Base-by-base conservation (phyloP, 1,139 yeast genomes). In the Saccharomyces hybrid region DNA sequence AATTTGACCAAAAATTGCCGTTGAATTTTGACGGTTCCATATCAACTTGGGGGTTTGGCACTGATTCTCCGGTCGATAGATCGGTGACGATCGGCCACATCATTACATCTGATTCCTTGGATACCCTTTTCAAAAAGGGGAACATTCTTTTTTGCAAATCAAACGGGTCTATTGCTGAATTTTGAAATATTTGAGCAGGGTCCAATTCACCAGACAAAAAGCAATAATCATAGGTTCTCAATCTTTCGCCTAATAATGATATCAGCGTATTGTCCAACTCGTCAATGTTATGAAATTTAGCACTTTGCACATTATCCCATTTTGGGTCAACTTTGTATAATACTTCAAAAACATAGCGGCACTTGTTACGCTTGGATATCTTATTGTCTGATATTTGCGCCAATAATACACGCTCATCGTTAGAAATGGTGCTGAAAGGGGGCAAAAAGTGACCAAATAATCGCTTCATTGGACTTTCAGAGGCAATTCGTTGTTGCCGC, bases 1-100 rank as follows among this genome's bases (percentile, higher is more conserved):
- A 73, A 28, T 68, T 63, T 55, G 71, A 69, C 62, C 62, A 64
- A 31, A 67, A 63, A 46, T 65, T 58, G 3, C 48, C 50, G 29
- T 61, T 58, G 34, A 53, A 56, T 31, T 55, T 54, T 5, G 29
- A 25, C 4, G 47, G 34, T 7, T 53, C 48, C 28, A 56, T 27
- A 20, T 47, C 41, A 2, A 47, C n/a, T 11, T 29, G 29, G 29
- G 58, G 59, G 8, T 14, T 28, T 23, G 57, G 51, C 13, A 49
- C 16, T 25, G 47, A 50, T 29, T 23, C 28, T 25, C 55, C 56
- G 11, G 56, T 53, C 38, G 51, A 55, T 41, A 61, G 51, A 54
- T 62, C 51, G 2, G 52, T 51, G 14, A 63, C 55, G 5, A 42
- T 46, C 4, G 66, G 66, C 59, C 62, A 62, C 6, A 57, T 13